Evolutionary conservation across 177 flowering plant species (phyloP).

Genomic region (Telopea speciosissima): DNA sequence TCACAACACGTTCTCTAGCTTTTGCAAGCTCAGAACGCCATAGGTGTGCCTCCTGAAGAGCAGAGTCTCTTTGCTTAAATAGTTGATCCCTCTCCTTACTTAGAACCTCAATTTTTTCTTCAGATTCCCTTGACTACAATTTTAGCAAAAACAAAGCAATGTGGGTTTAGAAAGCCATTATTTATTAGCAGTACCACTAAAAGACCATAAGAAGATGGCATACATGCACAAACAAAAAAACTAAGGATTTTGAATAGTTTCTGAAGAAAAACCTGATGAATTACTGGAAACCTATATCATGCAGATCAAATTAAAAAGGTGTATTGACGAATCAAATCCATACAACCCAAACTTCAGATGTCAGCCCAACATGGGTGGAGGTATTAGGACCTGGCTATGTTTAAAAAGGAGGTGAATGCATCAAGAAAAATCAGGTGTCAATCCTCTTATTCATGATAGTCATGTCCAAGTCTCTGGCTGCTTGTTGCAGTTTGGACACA

Average conservation of each 20-base stretch:
- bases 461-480: no score
- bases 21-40: slow-evolving; percentile 98
- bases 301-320: neutral
- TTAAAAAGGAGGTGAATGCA: no score
- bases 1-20: slow-evolving; percentile 86
- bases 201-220: neutral
- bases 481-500: no score
- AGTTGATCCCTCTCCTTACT: slow-evolving; percentile 66
- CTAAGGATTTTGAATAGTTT: neutral
- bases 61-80: slow-evolving; percentile 74
- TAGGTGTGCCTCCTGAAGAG: slow-evolving; percentile 71
- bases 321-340: no score
- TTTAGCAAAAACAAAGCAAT: neutral
- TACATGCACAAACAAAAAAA: no score
- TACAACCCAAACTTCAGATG: no score
- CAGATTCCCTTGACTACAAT: slow-evolving; percentile 60
- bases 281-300: no score
- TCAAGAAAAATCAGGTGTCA: no score
- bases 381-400: no score
- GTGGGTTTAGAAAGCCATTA: neutral
- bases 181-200: neutral
- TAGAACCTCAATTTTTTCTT: slow-evolving; percentile 46
- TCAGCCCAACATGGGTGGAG: no score
- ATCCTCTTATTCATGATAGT: no score
- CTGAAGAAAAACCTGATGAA: neutral